Evolutionary conservation across 495 filamentous ascomycete species (phyloP).

Genomic region (Penicillium tannophilum): DNA sequence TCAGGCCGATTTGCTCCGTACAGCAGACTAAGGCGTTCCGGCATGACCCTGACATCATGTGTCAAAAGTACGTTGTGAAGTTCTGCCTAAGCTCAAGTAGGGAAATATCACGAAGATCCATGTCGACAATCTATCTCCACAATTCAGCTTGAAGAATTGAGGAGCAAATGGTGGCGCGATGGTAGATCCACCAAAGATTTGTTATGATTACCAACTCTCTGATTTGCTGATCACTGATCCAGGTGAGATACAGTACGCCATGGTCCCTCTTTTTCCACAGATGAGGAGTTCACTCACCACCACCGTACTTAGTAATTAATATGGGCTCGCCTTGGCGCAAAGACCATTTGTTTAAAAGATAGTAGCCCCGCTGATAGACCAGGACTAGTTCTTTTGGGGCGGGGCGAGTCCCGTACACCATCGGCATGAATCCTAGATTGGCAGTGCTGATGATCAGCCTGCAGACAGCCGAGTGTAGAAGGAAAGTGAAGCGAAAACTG

Average conservation of each 20-base stretch:
- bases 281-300: no score
- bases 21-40: background rate
- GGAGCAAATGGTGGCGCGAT: background rate
- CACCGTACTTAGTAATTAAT: background rate
- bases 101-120: background rate
- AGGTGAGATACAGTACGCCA: background rate
- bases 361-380: background rate
- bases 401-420: background rate
- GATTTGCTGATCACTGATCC: background rate
- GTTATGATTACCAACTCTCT: background rate
- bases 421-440: background rate
- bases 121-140: background rate
- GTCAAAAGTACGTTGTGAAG: background rate
- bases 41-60: background rate
- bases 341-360: background rate
- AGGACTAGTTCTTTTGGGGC: background rate
- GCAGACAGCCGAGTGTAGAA: background rate
- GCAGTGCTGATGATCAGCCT: background rate
- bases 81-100: background rate
- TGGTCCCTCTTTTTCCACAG: no score
- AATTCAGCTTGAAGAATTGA: background rate
- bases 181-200: background rate
- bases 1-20: no score
- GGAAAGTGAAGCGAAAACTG: constrained; percentile 7
- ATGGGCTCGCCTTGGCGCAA: background rate